These are phyloP conservation scores for Acrodontium crateriforme DNA, from an alignment of 2,329 filamentous ascomycete genomes.

Conservation along the genomic window DNA sequence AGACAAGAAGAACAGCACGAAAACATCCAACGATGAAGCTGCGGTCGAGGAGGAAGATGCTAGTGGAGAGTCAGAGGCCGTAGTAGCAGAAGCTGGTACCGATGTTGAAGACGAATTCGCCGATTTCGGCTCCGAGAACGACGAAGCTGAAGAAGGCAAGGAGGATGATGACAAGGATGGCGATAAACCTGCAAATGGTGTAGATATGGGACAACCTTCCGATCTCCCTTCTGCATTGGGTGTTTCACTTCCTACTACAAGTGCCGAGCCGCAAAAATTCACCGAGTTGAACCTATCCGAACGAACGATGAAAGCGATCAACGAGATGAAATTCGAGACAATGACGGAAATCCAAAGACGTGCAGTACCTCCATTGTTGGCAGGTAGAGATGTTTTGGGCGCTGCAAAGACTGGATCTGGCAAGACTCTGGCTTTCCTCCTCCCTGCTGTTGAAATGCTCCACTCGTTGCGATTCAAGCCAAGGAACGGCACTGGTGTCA, in stretches of 20 bases:
- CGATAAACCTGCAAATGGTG: conserved; percentile 16
- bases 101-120: conserved; percentile 21
- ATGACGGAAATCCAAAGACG: conserved; percentile 93
- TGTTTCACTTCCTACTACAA: conserved; percentile 45
- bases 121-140: conserved; percentile 23
- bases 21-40: conserved; percentile 6
- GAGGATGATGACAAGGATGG: conserved; percentile 21
- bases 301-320: conserved; percentile 75
- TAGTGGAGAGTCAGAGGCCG: no score
- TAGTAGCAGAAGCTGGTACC: conserved; percentile 2
- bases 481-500: conserved; percentile 78
- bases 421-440: conserved; percentile 89
- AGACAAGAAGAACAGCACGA: conserved; percentile 9
- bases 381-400: conserved; percentile 83
- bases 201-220: conserved; percentile 24
- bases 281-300: conserved; percentile 72
- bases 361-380: conserved; percentile 75
- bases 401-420: conserved; percentile 93
- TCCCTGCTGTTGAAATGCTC: conserved; percentile 89
- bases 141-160: conserved; percentile 20
- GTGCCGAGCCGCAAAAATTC: conserved; percentile 55
- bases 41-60: conserved; percentile 1
- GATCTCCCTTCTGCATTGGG: conserved; percentile 43
- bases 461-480: conserved; percentile 85
- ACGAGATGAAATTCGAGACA: conserved; percentile 81